Evolutionary conservation across 139 green algal species (phyloP).

Genomic region (Chlorella ohadii): DNA sequence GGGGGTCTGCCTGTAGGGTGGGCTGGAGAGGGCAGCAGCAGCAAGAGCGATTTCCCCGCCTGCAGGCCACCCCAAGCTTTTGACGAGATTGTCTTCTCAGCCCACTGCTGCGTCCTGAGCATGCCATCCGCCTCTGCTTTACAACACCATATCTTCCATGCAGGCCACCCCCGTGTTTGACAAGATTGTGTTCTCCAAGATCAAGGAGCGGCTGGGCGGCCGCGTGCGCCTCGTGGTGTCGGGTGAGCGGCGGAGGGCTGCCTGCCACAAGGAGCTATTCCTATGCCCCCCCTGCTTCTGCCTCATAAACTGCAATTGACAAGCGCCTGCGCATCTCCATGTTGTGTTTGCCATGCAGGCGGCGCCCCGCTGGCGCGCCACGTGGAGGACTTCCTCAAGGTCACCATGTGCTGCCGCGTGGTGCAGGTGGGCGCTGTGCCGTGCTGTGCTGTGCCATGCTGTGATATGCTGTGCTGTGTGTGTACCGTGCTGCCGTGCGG

Average conservation of each 20-base stretch:
- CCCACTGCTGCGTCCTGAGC: not conserved
- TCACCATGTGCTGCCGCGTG: slow-evolving; percentile 61
- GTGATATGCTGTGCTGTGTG: not conserved
- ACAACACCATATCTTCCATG: not conserved
- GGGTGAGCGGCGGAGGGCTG: slow-evolving; percentile 17
- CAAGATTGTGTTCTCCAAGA: slow-evolving; percentile 75
- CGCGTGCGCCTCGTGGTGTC: slow-evolving; percentile 61
- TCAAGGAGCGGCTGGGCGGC: slow-evolving; percentile 69
- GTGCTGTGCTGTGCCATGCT: too few species aligned
- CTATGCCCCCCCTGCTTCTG: too few species aligned
- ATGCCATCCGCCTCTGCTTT: not conserved
- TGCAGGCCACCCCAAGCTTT: slow-evolving; percentile 39
- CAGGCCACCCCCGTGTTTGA: slow-evolving; percentile 82
- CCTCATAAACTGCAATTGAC: too few species aligned
- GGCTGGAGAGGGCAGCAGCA: too few species aligned
- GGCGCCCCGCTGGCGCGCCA: slow-evolving; percentile 75
- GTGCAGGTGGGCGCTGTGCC: slow-evolving; percentile 28
- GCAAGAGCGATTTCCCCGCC: too few species aligned
- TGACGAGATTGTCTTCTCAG: too few species aligned
- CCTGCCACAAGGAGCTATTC: not conserved
- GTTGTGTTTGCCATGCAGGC: too few species aligned
- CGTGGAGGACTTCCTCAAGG: slow-evolving; percentile 73
- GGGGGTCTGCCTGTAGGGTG: too few species aligned
- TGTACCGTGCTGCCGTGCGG: not conserved
- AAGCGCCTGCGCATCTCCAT: too few species aligned